Conservation (phyloP, 2,329 filamentous ascomycete species). For the Scleromitrula shiraiana region DNA sequence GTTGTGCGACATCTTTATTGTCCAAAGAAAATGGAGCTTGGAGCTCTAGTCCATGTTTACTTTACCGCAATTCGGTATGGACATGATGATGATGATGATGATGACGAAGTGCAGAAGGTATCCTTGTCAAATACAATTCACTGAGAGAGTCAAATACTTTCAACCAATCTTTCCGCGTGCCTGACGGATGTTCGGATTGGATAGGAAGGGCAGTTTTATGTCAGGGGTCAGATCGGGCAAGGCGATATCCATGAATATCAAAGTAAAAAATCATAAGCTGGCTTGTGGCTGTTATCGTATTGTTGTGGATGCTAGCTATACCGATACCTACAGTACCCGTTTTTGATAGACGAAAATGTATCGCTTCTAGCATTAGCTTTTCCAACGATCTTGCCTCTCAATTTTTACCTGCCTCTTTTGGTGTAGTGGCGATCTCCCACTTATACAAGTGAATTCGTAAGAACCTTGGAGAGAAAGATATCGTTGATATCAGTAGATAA, state of each 20-base stretch:
- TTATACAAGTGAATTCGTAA: too few relatives aligned
- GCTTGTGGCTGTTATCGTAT: too few relatives aligned
- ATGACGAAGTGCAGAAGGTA: not conserved
- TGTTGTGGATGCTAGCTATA: too few relatives aligned
- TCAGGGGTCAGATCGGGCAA: too few relatives aligned
- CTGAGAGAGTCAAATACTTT: not conserved
- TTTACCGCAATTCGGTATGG: too few relatives aligned
- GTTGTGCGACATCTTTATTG: slow-evolving; percentile 1
- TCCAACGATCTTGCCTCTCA: not conserved
- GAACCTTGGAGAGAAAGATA: too few relatives aligned
- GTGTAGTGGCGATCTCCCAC: not conserved
- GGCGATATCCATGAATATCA: too few relatives aligned
- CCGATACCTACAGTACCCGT: not conserved
- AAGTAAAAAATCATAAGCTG: too few relatives aligned
- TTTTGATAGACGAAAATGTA: not conserved
- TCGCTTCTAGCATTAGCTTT: slow-evolving; percentile 1
- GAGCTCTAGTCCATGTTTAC: not conserved
- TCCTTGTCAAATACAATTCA: not conserved
- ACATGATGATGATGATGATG: not conserved
- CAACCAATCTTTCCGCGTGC: not conserved
- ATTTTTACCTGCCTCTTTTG: not conserved
- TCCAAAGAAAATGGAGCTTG: not conserved
- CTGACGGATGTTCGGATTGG: too few relatives aligned
- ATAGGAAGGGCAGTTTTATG: too few relatives aligned
- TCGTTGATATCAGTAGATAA: not conserved